Evolutionary conservation across 2,329 filamentous ascomycete genomes (phyloP).

Genomic region (Xylariaceae sp.): DNA sequence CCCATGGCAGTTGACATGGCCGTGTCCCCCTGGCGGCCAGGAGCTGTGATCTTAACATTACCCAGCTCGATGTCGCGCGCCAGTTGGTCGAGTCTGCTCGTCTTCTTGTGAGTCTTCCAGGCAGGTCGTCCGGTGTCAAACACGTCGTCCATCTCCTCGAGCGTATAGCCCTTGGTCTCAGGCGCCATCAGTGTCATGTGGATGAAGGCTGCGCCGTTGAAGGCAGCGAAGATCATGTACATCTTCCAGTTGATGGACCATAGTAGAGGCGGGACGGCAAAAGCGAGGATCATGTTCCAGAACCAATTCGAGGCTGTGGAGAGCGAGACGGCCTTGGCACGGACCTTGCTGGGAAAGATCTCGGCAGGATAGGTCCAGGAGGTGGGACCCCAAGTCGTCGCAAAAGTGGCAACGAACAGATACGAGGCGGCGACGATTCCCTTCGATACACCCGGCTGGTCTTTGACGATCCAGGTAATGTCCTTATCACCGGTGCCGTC

Average conservation of each 20-base stretch:
- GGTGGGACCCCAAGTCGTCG: conserved; percentile 37
- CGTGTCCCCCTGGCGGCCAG: not conserved
- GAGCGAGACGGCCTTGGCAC: conserved; percentile 58
- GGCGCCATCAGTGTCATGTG: conserved; percentile 61
- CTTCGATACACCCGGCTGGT: conserved; percentile 49
- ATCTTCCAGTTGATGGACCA: conserved; percentile 56
- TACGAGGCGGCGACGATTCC: conserved; percentile 66
- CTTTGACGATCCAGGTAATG: conserved; percentile 53
- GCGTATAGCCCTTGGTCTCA: conserved; percentile 65
- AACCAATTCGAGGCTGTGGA: conserved; percentile 57
- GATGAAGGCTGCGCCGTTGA: conserved; percentile 62
- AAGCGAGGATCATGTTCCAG: conserved; percentile 53
- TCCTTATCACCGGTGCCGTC: conserved; percentile 35
- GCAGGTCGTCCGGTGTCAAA: conserved; percentile 57
- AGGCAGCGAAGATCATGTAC: conserved; percentile 71
- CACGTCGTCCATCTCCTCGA: conserved; percentile 72
- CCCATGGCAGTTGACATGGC: not conserved
- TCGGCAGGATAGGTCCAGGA: conserved; percentile 55
- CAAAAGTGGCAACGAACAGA: conserved; percentile 65
- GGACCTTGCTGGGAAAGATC: conserved; percentile 55
- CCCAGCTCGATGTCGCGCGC: conserved; percentile 44
- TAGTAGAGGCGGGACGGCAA: conserved; percentile 45
- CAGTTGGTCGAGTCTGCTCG: conserved; percentile 42
- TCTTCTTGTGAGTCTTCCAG: conserved; percentile 46
- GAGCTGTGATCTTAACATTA: conserved; percentile 35